Percentiles rank a stretch among this genome's conserved stretches.
phyloP scores from a whole-genome alignment of 192 early-diverging fungal genomes.

The Dissophora globulifera region DNA sequence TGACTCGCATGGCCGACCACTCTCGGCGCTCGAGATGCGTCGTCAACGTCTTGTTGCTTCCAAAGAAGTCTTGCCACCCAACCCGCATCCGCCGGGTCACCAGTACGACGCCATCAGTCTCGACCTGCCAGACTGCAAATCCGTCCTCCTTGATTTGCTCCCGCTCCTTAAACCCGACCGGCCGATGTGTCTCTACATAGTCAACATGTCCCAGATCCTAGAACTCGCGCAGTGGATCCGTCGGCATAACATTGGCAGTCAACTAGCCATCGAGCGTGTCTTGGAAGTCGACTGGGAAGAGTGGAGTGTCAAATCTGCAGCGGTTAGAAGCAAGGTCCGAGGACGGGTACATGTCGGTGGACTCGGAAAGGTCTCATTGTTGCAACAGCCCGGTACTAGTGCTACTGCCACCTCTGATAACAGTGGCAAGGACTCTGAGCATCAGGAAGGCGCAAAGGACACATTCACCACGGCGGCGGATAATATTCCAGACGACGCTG shows the following conservation, averaged over 20 bases:
- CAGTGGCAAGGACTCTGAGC: no score
- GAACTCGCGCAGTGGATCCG: slow-evolving; percentile 55
- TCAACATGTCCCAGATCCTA: slow-evolving; percentile 67
- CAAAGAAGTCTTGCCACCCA: slow-evolving; percentile 19
- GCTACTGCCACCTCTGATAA: no score
- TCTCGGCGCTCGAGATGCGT: slow-evolving; percentile 15
- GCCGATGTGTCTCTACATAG: slow-evolving; percentile 64
- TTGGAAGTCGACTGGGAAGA: slow-evolving; percentile 63
- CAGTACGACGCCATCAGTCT: slow-evolving; percentile 62
- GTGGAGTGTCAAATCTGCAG: slow-evolving; percentile 61
- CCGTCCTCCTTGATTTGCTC: slow-evolving; percentile 39
- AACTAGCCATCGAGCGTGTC: slow-evolving; percentile 52
- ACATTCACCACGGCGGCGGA: slow-evolving; percentile 15
- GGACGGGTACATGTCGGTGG: slow-evolving; percentile 49
- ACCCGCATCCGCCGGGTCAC: slow-evolving; percentile 41
- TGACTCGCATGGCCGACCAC: slow-evolving; percentile 7
- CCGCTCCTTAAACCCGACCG: slow-evolving; percentile 60
- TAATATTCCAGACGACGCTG: slow-evolving; percentile 35
- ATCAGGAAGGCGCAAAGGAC: neutral
- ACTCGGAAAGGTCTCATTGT: slow-evolving; percentile 19
- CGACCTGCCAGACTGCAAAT: slow-evolving; percentile 60
- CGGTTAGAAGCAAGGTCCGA: slow-evolving; percentile 56
- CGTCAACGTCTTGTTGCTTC: slow-evolving; percentile 7
- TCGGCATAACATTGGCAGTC: slow-evolving; percentile 9
- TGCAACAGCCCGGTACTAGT: no score